Evolutionary conservation across 768 basidiomycete genomes (phyloP), one percentile per base, ranked within the genome.

Genomic region (Asterophora lycoperdoides): DNA sequence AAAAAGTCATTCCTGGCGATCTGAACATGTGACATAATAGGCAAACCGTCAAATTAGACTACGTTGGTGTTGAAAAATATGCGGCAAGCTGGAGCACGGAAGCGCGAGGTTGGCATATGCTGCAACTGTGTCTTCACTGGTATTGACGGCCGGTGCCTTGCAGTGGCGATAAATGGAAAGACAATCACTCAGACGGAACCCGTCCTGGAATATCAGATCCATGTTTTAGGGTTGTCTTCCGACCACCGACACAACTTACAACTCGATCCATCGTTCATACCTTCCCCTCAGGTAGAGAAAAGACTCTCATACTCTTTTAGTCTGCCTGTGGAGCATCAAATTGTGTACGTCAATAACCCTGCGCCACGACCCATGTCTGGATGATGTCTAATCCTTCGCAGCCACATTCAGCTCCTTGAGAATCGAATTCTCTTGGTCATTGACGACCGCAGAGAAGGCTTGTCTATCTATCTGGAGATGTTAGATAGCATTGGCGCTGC

Each of bases 371-470:
- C 30, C 39, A 17, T 11, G 8, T n/a, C 49, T 53, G 23, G 6
- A 23, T 41, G 47, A 23, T 40, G 39, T 33, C 11, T 26, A 43
- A 41, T 6, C 40, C 19, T 46, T 18, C 3, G 23, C 41, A 66
- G 64, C 3, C 56, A 60, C 53, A 49, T 55, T 0, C 77, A 79
- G 48, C 56, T 80, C 1, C 64, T 79, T 15, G 64, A 65, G 13
- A 60, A 64, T 14, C 71, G 59, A 32, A 62, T 76, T 3, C 59
- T 81, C 8, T 56, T 80, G 3, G 61, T 80, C 1, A 48, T 74
- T 5, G 63, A 69, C 7, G 69, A 74, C 54, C 50, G 57, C 5
- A 18, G 39, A 0, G 69, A 68, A 7, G 60, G 66, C 28, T 30
- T 77, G 13, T 56, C 46, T 17, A 58, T 81, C 2, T 79, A 65